Base-by-base conservation (phyloP, 306 rosid genomes). In the Citrullus mucosospermus region DNA sequence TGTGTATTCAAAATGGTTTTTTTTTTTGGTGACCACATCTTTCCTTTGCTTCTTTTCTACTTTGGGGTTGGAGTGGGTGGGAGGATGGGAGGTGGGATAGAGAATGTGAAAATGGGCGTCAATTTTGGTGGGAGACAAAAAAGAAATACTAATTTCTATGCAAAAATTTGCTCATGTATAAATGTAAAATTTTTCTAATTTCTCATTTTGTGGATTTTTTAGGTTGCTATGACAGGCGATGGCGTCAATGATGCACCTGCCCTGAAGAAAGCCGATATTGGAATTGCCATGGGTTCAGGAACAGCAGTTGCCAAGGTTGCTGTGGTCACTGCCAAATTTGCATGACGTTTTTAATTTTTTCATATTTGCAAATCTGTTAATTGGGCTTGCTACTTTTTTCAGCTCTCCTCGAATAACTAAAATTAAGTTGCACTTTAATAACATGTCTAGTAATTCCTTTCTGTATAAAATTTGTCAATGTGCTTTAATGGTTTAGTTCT, bases 191-290 rank as follows among this genome's bases (percentile, higher is more conserved):
- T 80, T 81, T 51, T 76, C 46, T 58, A 60, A 78, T 50, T 78
- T 77, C 10, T 16, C 68, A 74, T 78, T 50, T 25, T 72, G 63
- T 78, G 61, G 56, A 76, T 82, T 78, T 78, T 77, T 69, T 86
- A 94, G 97, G 99, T 95, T 85, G 99, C 99, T 36, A 95, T 95
- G 99, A 95, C 99, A 39, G 99, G 99, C 76, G 99, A 95, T 34
- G 99, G 99, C 57, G 99, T 95, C 86, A 95, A 95, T 80, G 99
- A 95, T 83, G 99, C 99, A 70, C 99, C 99, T 70, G 99, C 99
- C 41, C 85, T 95, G 51, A 95, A 95, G 84, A 92, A 89, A 85
- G 97, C 99, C n/a, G 97, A 95, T 80, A 95, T 95, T 54, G 99
- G 99, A 82, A 91, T 95, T 81, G 96, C 97, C 81, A 95, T 95